Base-by-base conservation (phyloP, 2,329 filamentous ascomycete species). In the Colletotrichum endophyticum region DNA sequence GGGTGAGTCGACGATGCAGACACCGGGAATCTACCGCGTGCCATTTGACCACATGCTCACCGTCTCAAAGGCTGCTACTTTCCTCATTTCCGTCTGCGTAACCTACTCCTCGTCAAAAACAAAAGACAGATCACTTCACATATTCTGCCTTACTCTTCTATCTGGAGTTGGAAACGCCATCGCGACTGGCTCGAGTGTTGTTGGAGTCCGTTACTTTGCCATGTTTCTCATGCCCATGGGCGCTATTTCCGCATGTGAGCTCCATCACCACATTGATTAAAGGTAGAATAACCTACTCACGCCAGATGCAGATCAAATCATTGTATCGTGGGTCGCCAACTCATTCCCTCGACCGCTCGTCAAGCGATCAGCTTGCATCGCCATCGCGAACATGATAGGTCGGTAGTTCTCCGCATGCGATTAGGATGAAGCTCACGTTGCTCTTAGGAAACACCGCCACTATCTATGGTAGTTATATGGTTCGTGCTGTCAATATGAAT, bases 341-440 rank as follows among this genome's bases (percentile, higher is more conserved):
- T 93, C 94, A 11, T 89, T 95, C 44, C 93, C 94, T 0, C 94
- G 94, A 83, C 93, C 94, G 2, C 83, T 93, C 3, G 93, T 92
- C 3, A 92, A 93, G 64, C 89, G 93, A 3, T 94, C 93, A 6
- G 90, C 90, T 3, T 89, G 89, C 6, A 93, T 95, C 68, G 91
- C 93, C 11, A 88, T 95, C n/a, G 85, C 93, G 64, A 94, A 94
- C 80, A 84, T 94, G 78, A 86, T 95, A 57, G 64, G 64, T 67
- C 27, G 13, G 62, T 64, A 28, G n/a, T 25, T 16, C 28, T 19
- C 11, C 28, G 30, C 62, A 25, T 22, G 15, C 15, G 5, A 11
- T 28, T 44, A 22, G 32, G 16, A n/a, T 25, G n/a, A 53, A 22
- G 25, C 39, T 67, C 25, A 67, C 27, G 19, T 25, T 22, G 36